Conservation (phyloP, 495 filamentous ascomycete genomes). For the Pseudevernia furfuracea region DNA sequence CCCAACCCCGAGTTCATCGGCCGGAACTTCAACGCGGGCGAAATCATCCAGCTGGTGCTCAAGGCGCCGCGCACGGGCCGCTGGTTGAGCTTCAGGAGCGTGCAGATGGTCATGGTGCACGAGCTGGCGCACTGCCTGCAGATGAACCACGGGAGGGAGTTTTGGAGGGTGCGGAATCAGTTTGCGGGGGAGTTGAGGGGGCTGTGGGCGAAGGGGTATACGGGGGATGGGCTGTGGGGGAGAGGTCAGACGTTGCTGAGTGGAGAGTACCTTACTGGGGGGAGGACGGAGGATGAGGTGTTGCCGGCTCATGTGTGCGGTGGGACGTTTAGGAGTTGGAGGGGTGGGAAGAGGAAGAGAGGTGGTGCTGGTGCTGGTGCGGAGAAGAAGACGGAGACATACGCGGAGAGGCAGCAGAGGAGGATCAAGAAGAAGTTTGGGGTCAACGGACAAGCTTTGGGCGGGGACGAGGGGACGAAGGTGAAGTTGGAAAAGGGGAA, state of each 20-base stretch:
- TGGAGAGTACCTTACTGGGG: conserved; percentile 48
- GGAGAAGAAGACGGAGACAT: conserved; percentile 22
- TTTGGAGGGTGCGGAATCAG: conserved; percentile 64
- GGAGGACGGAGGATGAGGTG: conserved; percentile 40
- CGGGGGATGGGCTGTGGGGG: conserved; percentile 73
- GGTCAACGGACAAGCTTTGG: conserved; percentile 54
- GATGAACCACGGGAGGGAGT: conserved; percentile 70
- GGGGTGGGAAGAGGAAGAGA: conserved; percentile 25
- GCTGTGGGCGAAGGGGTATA: conserved; percentile 58
- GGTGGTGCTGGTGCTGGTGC: neutral
- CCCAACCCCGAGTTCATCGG: conserved; percentile 68
- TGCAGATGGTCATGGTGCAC: conserved; percentile 85
- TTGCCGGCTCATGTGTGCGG: conserved; percentile 32
- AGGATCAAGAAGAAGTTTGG: conserved; percentile 71
- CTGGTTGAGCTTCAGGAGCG: conserved; percentile 68
- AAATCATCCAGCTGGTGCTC: conserved; percentile 71
- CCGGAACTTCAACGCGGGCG: conserved; percentile 79
- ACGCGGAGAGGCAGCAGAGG: conserved; percentile 29
- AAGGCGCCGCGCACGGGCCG: conserved; percentile 43
- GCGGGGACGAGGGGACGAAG: conserved; percentile 56
- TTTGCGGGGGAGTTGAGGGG: conserved; percentile 57
- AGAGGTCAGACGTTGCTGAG: conserved; percentile 51
- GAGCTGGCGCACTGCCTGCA: conserved; percentile 69
- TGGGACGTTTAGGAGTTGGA: conserved; percentile 24
- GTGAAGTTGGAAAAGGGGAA: conserved; percentile 59